Evolutionary conservation across 805 yeast species (phyloP).

Genomic region (Tetrapisispora fleetii): DNA sequence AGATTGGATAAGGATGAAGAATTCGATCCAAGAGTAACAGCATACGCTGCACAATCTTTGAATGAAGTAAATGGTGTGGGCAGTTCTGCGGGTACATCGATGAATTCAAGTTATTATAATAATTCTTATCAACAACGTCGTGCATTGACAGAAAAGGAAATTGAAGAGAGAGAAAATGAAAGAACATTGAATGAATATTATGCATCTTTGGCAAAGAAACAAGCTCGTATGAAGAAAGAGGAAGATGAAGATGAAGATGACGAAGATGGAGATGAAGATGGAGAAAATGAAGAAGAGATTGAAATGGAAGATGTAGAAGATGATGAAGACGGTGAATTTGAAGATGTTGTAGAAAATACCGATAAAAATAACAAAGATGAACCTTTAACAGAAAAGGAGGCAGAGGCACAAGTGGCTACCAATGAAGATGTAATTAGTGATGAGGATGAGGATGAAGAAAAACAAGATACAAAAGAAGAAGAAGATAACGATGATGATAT

Average conservation of each 20-base stretch:
- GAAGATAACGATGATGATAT: conserved; percentile 25
- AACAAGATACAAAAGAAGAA: conserved; percentile 4
- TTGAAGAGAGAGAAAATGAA: conserved; percentile 58
- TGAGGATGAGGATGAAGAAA: conserved; percentile 18
- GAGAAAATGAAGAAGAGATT: conserved; percentile 28
- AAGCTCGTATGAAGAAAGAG: conserved; percentile 48
- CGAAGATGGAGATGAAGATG: conserved; percentile 37
- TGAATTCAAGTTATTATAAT: neutral
- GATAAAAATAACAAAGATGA: conserved; percentile 1
- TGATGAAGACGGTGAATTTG: conserved; percentile 7
- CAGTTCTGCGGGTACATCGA: conserved; percentile 1
- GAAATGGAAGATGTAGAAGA: conserved; percentile 11
- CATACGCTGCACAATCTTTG: conserved; percentile 13
- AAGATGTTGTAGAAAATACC: conserved; percentile 11
- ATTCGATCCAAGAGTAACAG: conserved; percentile 22
- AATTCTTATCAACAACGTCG: conserved; percentile 14
- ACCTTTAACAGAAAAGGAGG: neutral
- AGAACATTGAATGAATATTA: conserved; percentile 68
- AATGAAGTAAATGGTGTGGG: conserved; percentile 12
- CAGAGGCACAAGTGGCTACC: neutral
- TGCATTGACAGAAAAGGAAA: conserved; percentile 27
- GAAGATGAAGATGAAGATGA: conserved; percentile 41
- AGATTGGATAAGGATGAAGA: conserved; percentile 44
- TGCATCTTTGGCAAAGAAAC: conserved; percentile 63
- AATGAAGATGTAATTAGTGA: conserved; percentile 9